Conservation (phyloP, 2,329 filamentous ascomycete genomes). For the Nemania sp. region DNA sequence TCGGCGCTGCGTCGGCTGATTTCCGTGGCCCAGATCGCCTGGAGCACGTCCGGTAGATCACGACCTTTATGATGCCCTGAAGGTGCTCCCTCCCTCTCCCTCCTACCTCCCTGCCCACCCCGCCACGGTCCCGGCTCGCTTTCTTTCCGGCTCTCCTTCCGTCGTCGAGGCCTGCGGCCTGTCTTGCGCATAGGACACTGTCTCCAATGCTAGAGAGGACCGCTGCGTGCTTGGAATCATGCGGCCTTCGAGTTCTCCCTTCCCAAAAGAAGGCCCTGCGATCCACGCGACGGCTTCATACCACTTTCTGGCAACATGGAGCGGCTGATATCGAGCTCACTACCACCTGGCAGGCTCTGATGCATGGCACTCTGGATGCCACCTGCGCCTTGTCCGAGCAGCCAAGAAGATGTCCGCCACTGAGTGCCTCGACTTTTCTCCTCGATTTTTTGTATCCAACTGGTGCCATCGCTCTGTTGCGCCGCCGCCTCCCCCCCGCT, state of each 20-base stretch:
- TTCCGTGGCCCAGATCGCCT: neutral
- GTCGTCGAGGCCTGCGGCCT: conserved; percentile 8
- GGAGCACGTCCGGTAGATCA: neutral
- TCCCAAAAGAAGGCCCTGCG: conserved; percentile 44
- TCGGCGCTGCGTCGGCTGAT: neutral
- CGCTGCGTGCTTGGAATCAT: conserved; percentile 59
- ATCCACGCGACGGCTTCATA: conserved; percentile 51
- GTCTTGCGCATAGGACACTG: conserved; percentile 5
- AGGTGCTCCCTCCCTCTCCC: neutral
- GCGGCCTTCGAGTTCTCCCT: conserved; percentile 57
- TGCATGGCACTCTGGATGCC: conserved; percentile 39
- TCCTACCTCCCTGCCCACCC: neutral
- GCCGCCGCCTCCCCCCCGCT: conserved; percentile 40
- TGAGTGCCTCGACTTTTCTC: conserved; percentile 54
- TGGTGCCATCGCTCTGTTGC: conserved; percentile 49
- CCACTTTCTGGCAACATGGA: conserved; percentile 60
- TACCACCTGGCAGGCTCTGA: conserved; percentile 47
- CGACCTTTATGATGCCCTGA: conserved; percentile 6
- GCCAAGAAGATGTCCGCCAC: conserved; percentile 36
- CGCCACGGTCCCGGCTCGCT: neutral
- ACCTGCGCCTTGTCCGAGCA: conserved; percentile 31
- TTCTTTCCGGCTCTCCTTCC: neutral
- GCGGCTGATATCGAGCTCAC: conserved; percentile 55
- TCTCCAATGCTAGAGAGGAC: conserved; percentile 62
- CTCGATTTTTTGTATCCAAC: conserved; percentile 62